phyloP scores from a whole-genome alignment of 208 protist species.

The Herpetomonas muscarum region DNA sequence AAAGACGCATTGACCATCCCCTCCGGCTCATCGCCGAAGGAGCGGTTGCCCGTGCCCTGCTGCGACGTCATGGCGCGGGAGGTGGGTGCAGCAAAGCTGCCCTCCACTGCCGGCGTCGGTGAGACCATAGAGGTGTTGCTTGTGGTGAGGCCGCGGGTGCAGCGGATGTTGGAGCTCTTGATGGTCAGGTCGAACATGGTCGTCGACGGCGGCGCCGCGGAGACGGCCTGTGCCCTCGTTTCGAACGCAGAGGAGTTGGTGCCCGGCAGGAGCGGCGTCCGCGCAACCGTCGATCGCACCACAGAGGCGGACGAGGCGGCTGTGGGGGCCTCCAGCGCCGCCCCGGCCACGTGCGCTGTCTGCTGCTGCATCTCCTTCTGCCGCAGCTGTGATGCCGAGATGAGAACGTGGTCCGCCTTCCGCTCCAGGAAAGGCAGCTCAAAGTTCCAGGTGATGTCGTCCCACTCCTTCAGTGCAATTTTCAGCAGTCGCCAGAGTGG shows the following conservation, averaged over 20 bases:
- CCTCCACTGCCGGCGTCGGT: not conserved
- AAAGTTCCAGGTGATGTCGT: conserved; percentile 38
- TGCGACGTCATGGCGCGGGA: no score
- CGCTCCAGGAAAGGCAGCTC: conserved; percentile 26
- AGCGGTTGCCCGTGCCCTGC: no score
- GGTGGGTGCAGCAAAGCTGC: no score
- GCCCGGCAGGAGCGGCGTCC: no score
- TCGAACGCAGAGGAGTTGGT: no score
- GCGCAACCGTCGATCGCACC: no score
- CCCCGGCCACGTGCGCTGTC: not conserved
- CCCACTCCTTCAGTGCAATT: conserved; percentile 27
- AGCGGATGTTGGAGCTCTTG: conserved; percentile 15
- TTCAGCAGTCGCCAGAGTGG: conserved; percentile 40
- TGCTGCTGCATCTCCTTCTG: no score
- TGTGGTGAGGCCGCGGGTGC: conserved; percentile 1
- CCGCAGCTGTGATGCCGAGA: no score
- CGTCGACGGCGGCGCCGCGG: no score
- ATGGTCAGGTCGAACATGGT: conserved; percentile 38
- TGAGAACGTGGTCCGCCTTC: conserved; percentile 22
- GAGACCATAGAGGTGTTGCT: not conserved
- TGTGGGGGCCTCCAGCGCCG: not conserved
- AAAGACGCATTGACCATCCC: not conserved
- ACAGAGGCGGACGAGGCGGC: conserved; percentile 2
- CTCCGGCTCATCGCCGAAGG: not conserved
- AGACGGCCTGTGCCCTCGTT: no score